Base-by-base conservation (phyloP, 2,329 filamentous ascomycete genomes). In the Calonectria honghensis region DNA sequence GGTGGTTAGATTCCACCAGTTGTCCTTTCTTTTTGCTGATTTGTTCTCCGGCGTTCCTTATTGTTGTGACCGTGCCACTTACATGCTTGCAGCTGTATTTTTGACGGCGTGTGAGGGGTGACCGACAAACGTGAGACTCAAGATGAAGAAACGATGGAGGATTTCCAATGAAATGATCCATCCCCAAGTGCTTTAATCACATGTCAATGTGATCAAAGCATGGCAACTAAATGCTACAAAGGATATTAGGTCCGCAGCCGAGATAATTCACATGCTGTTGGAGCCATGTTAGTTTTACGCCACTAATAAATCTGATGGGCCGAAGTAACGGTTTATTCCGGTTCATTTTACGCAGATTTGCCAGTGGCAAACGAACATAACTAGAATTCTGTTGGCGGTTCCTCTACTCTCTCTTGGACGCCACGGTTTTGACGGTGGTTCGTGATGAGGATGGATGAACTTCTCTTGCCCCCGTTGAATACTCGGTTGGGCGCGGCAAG, bases 1-100 rank as follows among this genome's bases (percentile, higher is more conserved):
- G 54, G 54, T 59, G 54, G 32, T 59, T 37, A 24, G 32, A 37
- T 14, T 37, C 54, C 54, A 59, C n/a, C 32, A 59, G 9, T 10
- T 27, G 10, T 59, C 32, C 32, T 37, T 59, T 16, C 4, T 59
- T 37, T 61, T 61, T 39, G 35, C 57, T 9, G 14, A 16, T 41
- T 16, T 27, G 13, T 11, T 20, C 9, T 27, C 14, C 7, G 4
- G 10, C 20, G 13, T 9, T 7, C 9, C 6, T 48, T n/a, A 6
- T 24, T 24, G 24, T 24, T 24, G 24, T 24, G 24, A 24, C 24
- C 13, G 16, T 20, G 5, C 29, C 29, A 31, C 27, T 31, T 54
- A 61, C 13, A 61, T n/a, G 6, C 20, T 14, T 27, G 10, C 32
- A 18, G 5, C 10, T 59, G 4, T 3, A 1, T 61, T 27, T 61